Conservation (phyloP, 1,284 basidiomycete genomes). For the Ganoderma sp. region DNA sequence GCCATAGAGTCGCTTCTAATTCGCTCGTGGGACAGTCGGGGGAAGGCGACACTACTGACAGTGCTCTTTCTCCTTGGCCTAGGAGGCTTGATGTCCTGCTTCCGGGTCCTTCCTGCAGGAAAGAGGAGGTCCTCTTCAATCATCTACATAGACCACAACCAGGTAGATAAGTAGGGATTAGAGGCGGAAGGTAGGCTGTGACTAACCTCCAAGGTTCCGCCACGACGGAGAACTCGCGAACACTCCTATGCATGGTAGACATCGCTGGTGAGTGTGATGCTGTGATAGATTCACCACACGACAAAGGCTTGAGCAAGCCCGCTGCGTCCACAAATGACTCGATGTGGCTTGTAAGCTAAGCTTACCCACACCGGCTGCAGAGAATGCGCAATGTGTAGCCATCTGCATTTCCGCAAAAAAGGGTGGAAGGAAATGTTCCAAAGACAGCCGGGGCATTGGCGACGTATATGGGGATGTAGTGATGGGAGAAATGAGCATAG, state of each 20-base stretch:
- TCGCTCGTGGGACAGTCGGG: constrained; percentile 15
- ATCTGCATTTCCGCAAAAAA: not conserved
- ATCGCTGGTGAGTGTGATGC: not conserved
- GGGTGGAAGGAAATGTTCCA: not conserved
- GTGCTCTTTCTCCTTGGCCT: not conserved
- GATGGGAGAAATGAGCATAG: not conserved
- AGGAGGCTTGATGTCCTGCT: constrained; percentile 6
- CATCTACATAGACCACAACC: constrained; percentile 48
- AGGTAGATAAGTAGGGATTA: no score
- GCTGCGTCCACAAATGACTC: not conserved
- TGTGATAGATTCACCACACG: not conserved
- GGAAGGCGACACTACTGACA: constrained; percentile 8
- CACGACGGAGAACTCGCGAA: constrained; percentile 63
- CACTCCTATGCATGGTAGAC: constrained; percentile 55
- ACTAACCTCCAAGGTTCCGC: constrained; percentile 67
- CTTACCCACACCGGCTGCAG: not conserved
- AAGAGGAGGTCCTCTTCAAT: constrained; percentile 77
- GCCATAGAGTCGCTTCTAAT: constrained; percentile 27
- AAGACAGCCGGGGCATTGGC: not conserved
- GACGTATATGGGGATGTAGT: not conserved
- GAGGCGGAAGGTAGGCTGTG: not conserved
- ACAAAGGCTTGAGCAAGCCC: not conserved
- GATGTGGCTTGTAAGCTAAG: not conserved
- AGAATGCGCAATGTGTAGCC: not conserved
- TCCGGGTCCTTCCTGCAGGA: constrained; percentile 48